Evolutionary conservation across 441 rosid genomes (phyloP).

Genomic region (Gossypium schwendimanii): DNA sequence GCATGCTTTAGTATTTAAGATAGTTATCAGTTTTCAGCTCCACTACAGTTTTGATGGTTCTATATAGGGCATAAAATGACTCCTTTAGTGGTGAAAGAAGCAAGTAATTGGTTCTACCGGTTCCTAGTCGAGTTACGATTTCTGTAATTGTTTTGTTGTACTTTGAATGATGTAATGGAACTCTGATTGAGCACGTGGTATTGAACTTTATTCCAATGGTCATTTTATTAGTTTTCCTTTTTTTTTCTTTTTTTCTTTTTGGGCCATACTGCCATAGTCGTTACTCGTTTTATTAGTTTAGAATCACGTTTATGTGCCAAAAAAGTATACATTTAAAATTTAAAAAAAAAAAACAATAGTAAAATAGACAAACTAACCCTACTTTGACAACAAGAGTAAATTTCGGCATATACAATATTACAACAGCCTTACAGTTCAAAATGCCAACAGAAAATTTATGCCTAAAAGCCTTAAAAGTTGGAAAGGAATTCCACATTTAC

Average conservation of each 20-base stretch:
- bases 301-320: neutral
- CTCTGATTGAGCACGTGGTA: neutral
- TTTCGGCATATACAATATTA: neutral
- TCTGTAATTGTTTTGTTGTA: neutral
- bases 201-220: too few relatives aligned
- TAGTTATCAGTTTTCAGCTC: neutral
- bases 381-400: neutral
- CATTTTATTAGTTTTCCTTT: too few relatives aligned
- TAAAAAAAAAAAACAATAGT: neutral
- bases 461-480: neutral
- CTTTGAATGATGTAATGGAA: neutral
- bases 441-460: neutral
- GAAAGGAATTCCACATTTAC: neutral
- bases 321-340: too few relatives aligned
- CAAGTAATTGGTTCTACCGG: conserved; percentile 77
- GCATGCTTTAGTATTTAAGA: neutral
- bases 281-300: too few relatives aligned
- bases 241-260: too few relatives aligned
- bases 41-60: neutral
- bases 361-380: neutral
- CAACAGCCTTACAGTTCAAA: neutral
- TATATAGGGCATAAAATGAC: conserved; percentile 61
- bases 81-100: conserved; percentile 62
- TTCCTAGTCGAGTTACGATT: conserved; percentile 20
- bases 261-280: too few relatives aligned